A percentile compares a stretch with the other conserved stretches of the same genome.
These are phyloP conservation scores for Aurinia saxatilis DNA, from an alignment of 345 rosid genomes.

Conservation along the genomic window DNA sequence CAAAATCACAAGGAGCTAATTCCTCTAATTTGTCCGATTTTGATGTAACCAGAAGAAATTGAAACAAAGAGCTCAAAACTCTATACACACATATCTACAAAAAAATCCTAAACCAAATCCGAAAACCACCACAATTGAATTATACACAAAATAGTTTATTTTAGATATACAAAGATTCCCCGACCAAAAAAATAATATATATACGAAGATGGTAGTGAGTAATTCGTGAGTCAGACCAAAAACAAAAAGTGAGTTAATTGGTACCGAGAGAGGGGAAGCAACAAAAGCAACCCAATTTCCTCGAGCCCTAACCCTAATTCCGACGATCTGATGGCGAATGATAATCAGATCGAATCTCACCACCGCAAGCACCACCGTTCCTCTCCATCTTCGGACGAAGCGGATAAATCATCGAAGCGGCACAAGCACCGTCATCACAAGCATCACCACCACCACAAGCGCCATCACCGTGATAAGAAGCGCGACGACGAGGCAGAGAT, in stretches of 20 bases:
- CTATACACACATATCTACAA: too few relatives aligned
- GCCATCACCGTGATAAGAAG: constrained; percentile 59
- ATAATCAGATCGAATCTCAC: constrained; percentile 41
- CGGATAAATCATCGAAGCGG: constrained; percentile 59
- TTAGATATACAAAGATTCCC: too few relatives aligned
- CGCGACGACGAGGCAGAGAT: constrained; percentile 37
- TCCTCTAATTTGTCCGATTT: too few relatives aligned
- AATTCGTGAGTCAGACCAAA: neutral
- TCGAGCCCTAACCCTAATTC: constrained; percentile 39
- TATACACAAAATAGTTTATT: too few relatives aligned
- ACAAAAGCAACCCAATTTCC: too few relatives aligned
- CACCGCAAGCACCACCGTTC: constrained; percentile 66
- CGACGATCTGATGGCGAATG: constrained; percentile 42
- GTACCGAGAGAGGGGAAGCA: neutral
- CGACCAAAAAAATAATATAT: neutral
- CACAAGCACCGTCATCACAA: constrained; percentile 76
- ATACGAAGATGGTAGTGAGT: neutral
- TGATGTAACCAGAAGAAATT: too few relatives aligned
- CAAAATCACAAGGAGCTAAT: too few relatives aligned
- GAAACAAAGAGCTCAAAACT: too few relatives aligned
- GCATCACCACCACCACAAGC: constrained; percentile 36
- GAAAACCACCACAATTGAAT: too few relatives aligned
- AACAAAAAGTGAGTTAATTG: too few relatives aligned
- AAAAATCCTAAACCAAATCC: too few relatives aligned
- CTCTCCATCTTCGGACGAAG: constrained; percentile 37